Evolutionary conservation across 1,284 basidiomycete genomes (phyloP).

Genomic region (Ustilago bromivora): DNA sequence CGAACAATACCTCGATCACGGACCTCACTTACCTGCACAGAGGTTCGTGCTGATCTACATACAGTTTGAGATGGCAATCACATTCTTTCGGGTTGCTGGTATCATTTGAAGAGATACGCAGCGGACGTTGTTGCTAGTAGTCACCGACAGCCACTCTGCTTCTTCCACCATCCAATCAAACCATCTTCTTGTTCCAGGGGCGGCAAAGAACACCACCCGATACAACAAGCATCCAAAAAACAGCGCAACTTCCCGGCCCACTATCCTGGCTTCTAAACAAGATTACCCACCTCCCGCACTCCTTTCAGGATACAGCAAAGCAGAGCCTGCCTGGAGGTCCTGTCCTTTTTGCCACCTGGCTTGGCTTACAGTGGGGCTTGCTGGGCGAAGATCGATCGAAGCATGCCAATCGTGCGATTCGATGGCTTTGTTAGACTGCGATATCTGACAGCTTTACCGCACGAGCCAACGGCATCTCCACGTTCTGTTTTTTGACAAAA

Average conservation of each 20-base stretch:
- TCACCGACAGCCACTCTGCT: not conserved
- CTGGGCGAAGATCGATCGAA: not conserved
- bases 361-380: not conserved
- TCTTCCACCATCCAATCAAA: not conserved
- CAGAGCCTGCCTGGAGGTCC: not conserved
- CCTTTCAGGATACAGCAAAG: not conserved
- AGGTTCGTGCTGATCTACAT: not conserved
- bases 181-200: not conserved
- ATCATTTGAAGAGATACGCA: not conserved
- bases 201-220: conserved; percentile 19
- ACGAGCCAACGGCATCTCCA: conserved; percentile 2
- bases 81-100: not conserved
- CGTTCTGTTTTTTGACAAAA: not conserved
- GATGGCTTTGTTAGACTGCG: not conserved
- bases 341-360: not conserved
- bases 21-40: not conserved
- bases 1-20: not conserved
- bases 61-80: not conserved
- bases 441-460: not conserved
- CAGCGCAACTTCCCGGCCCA: conserved; percentile 8
- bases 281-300: not conserved
- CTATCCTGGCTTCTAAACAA: not conserved
- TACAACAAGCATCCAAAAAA: conserved; percentile 16
- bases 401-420: not conserved
- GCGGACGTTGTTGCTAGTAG: not conserved